Evolutionary conservation across 768 basidiomycete genomes (phyloP).

Genomic region (Leccinum fibrillosum): DNA sequence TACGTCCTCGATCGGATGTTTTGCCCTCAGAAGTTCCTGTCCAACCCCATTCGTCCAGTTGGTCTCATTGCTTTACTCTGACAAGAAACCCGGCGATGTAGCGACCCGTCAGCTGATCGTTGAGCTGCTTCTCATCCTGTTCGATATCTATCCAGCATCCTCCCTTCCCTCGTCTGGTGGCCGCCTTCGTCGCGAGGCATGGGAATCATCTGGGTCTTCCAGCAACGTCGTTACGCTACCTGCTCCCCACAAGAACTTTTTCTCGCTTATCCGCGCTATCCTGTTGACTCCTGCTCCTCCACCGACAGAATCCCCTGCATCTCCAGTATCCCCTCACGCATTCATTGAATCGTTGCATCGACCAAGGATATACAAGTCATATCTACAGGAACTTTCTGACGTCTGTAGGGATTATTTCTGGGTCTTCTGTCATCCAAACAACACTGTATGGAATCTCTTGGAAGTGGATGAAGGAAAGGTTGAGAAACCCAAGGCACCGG

Average conservation of each 20-base stretch:
- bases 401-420: slow-evolving; percentile 93
- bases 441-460: slow-evolving; percentile 81
- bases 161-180: slow-evolving; percentile 55
- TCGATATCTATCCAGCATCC: slow-evolving; percentile 81
- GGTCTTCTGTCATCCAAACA: slow-evolving; percentile 96
- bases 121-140: slow-evolving; percentile 82
- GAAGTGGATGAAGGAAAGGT: slow-evolving; percentile 84
- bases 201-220: slow-evolving; percentile 49
- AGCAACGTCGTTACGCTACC: slow-evolving; percentile 64
- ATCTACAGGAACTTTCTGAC: slow-evolving; percentile 81
- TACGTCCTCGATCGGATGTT: slow-evolving; percentile 85
- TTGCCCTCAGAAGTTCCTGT: slow-evolving; percentile 83
- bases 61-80: slow-evolving; percentile 83
- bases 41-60: slow-evolving; percentile 88
- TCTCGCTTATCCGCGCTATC: slow-evolving; percentile 69
- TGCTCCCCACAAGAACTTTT: slow-evolving; percentile 66
- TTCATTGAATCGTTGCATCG: slow-evolving; percentile 74
- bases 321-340: slow-evolving; percentile 68
- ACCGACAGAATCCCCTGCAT: slow-evolving; percentile 57
- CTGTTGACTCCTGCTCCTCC: slow-evolving; percentile 72
- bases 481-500: slow-evolving; percentile 90
- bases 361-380: slow-evolving; percentile 75
- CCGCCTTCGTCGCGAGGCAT: slow-evolving; percentile 45
- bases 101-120: slow-evolving; percentile 86
- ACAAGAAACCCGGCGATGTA: slow-evolving; percentile 97